A percentile compares a stretch with the other conserved stretches of the same genome.
phyloP scores from a whole-genome alignment of 805 yeast species.

The Wickerhamomyces queroliae region DNA sequence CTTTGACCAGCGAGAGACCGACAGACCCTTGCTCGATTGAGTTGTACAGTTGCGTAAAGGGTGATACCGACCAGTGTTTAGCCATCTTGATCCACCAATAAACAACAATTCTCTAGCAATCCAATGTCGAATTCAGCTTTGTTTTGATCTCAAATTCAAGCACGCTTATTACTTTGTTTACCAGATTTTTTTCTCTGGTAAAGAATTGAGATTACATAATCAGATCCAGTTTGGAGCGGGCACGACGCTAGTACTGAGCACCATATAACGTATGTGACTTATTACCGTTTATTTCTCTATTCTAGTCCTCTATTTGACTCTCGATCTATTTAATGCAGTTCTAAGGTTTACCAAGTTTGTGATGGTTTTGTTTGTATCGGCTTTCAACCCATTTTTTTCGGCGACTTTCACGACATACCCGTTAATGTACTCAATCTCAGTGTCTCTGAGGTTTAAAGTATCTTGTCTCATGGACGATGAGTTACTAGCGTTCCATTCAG shows the following conservation, averaged over 20 bases:
- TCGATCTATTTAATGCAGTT: slow-evolving; percentile 14
- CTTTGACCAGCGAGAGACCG: slow-evolving; percentile 19
- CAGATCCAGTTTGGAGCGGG: no score
- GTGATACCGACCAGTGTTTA: slow-evolving; percentile 1
- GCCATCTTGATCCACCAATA: neutral
- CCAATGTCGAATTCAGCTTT: neutral
- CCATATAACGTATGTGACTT: no score
- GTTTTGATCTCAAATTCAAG: no score
- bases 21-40: slow-evolving; percentile 25
- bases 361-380: slow-evolving; percentile 27
- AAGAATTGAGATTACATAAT: no score
- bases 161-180: no score
- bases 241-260: no score
- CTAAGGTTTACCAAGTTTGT: slow-evolving; percentile 29
- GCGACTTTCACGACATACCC: slow-evolving; percentile 69
- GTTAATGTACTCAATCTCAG: slow-evolving; percentile 80
- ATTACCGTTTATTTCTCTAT: no score
- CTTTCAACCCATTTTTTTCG: slow-evolving; percentile 28
- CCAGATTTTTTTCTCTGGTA: no score
- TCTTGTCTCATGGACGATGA: slow-evolving; percentile 54
- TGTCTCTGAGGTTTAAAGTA: slow-evolving; percentile 39
- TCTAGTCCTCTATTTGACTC: no score
- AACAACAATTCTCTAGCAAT: neutral
- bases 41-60: slow-evolving; percentile 15
- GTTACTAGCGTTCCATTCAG: slow-evolving; percentile 47